These are phyloP conservation scores for Eucommia ulmoides DNA, from an alignment of 257 asterid genomes.

Conservation along the genomic window DNA sequence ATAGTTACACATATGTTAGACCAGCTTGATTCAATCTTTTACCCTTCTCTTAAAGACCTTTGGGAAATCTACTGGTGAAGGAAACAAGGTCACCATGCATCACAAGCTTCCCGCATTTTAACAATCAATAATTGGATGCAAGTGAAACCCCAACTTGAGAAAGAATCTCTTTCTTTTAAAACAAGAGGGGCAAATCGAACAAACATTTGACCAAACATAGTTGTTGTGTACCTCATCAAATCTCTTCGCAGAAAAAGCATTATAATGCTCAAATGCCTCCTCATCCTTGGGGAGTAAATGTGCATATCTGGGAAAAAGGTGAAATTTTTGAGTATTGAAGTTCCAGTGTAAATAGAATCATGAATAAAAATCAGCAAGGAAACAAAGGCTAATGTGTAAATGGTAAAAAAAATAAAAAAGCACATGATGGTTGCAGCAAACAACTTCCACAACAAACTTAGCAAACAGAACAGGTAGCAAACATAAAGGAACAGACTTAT, in stretches of 20 bases:
- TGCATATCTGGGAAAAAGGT: conserved; percentile 64
- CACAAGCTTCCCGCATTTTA: background rate
- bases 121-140: too few species aligned
- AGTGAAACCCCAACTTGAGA: too few species aligned
- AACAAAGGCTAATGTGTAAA: background rate
- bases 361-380: background rate
- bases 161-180: too few species aligned
- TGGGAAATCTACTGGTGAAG: background rate
- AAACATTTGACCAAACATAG: background rate
- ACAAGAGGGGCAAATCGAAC: background rate
- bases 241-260: conserved; percentile 65
- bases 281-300: conserved; percentile 96
- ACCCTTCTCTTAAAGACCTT: background rate
- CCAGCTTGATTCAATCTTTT: background rate
- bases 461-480: background rate
- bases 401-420: background rate
- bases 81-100: background rate
- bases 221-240: conserved; percentile 69
- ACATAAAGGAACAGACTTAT: too few species aligned
- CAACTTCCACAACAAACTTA: background rate
- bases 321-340: too few species aligned
- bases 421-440: background rate
- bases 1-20: background rate
- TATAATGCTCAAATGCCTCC: conserved; percentile 85
- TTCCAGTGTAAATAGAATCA: conserved; percentile 2